Percentiles rank a stretch among this genome's conserved stretches.
phyloP scores from a whole-genome alignment of 2,329 filamentous ascomycete genomes.

The Drechslerella dactyloides region DNA sequence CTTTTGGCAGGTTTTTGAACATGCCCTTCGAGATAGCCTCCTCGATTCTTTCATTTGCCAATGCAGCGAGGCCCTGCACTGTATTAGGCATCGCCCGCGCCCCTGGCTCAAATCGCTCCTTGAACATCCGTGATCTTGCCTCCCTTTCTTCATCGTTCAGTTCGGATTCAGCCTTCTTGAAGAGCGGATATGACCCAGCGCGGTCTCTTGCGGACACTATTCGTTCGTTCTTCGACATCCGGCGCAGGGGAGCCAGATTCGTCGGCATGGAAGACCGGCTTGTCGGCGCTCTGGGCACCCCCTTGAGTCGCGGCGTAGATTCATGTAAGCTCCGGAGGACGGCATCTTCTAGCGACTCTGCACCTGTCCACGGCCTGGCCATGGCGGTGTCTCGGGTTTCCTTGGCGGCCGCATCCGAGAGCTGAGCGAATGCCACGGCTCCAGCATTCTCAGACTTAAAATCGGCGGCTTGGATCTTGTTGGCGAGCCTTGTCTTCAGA shows the following conservation, averaged over 20 bases:
- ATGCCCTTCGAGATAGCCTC: slow-evolving; percentile 90
- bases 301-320: slow-evolving; percentile 73
- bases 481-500: slow-evolving; percentile 66
- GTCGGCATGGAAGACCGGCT: slow-evolving; percentile 53
- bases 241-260: slow-evolving; percentile 42
- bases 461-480: slow-evolving; percentile 65
- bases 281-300: slow-evolving; percentile 57
- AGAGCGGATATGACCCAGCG: slow-evolving; percentile 64
- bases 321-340: slow-evolving; percentile 85
- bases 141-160: slow-evolving; percentile 76
- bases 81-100: slow-evolving; percentile 76
- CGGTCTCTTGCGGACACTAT: slow-evolving; percentile 66
- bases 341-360: slow-evolving; percentile 75
- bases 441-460: slow-evolving; percentile 64
- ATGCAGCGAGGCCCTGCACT: slow-evolving; percentile 75
- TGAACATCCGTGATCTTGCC: slow-evolving; percentile 73
- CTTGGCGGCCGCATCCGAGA: slow-evolving; percentile 68
- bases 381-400: slow-evolving; percentile 73
- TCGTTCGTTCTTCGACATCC: slow-evolving; percentile 53
- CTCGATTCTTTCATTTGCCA: slow-evolving; percentile 92
- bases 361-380: slow-evolving; percentile 76
- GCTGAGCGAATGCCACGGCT: slow-evolving; percentile 62
- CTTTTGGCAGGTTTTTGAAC: slow-evolving; percentile 76
- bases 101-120: slow-evolving; percentile 77
- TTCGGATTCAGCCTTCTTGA: slow-evolving; percentile 63